These are phyloP conservation scores for Pseudocercospora fijiensis DNA, from an alignment of 2,329 filamentous ascomycete species.

Conservation along the genomic window DNA sequence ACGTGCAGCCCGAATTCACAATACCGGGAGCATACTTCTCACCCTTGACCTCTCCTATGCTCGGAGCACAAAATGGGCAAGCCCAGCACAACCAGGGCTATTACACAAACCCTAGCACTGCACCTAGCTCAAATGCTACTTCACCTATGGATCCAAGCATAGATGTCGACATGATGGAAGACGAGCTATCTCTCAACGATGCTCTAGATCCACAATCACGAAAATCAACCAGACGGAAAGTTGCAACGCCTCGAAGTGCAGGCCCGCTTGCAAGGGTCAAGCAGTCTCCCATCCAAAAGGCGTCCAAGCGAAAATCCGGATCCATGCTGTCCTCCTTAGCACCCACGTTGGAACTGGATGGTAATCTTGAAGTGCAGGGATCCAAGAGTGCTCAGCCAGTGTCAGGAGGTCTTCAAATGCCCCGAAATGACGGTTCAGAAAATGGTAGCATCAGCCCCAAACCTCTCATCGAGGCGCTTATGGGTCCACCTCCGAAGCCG, in stretches of 20 bases:
- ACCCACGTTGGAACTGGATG: conserved; percentile 47
- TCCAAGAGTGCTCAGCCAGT: conserved; percentile 29
- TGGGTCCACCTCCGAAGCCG: conserved; percentile 63
- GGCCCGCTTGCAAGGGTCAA: conserved; percentile 54
- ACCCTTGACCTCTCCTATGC: conserved; percentile 75
- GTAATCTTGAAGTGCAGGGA: conserved; percentile 41
- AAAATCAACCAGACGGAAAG: conserved; percentile 49
- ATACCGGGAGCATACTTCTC: conserved; percentile 76
- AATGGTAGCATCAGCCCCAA: conserved; percentile 53
- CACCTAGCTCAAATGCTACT: conserved; percentile 51
- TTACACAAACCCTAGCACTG: conserved; percentile 54
- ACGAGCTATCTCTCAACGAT: conserved; percentile 32
- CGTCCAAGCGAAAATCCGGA: conserved; percentile 53
- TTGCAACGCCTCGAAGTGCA: conserved; percentile 48
- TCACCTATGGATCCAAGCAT: conserved; percentile 45
- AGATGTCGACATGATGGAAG: conserved; percentile 48
- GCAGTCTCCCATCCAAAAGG: conserved; percentile 72
- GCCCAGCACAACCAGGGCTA: conserved; percentile 43
- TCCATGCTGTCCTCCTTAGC: conserved; percentile 45
- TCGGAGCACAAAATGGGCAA: conserved; percentile 66
- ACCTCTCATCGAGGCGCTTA: conserved; percentile 47
- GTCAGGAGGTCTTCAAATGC: conserved; percentile 28
- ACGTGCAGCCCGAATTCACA: conserved; percentile 55
- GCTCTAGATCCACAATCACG: conserved; percentile 44
- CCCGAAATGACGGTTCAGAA: conserved; percentile 42